Evolutionary conservation across 306 rosid genomes (phyloP), one percentile per base, ranked within the genome.

Genomic region (Dryas octopetala): DNA sequence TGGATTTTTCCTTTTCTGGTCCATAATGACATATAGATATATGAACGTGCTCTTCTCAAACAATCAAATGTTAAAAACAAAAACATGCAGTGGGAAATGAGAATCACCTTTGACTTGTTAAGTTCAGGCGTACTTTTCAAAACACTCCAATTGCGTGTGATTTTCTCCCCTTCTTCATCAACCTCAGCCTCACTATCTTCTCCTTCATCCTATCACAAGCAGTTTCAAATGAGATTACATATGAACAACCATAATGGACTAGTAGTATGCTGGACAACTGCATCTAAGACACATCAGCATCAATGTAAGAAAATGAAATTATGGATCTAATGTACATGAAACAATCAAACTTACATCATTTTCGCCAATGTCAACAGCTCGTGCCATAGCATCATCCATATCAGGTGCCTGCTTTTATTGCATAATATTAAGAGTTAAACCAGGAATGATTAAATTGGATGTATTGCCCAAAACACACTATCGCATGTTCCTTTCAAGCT

Each of bases 361-460:
- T 85, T 92, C 99, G 28, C 99, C 98, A 54, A 92, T 90, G 83
- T 96, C 99, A 54, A 96, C 89, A 52, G 96, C 99, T 86, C 79
- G 91, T 52, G 91, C 83, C 99, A 96, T 90, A 52, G 98, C 97
- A 50, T 92, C 98, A 73, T 96, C 99, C n/a, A 90, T 67, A 73
- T 90, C 96, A 17, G 97, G 55, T 44, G 90, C 64, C 97, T 90
- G 90, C 78, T 77, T 87, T 74, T 26, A 52, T 57, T 66, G 43
- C 51, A 70, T 78, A 52, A 28, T 41, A 71, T 61, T 73, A 70
- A 69, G 66, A 73, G 75, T 84, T 49, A 76, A 80, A 52, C 50
- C 32, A 76, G 57, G 54, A 66, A 41, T 60, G 67, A 73, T 41
- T 19, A 47, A 23, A 62, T 55, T n/a, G 40, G 49, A 16, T 41